Conservation (phyloP, 2,329 filamentous ascomycete genomes). For the Simplicillium sp. region DNA sequence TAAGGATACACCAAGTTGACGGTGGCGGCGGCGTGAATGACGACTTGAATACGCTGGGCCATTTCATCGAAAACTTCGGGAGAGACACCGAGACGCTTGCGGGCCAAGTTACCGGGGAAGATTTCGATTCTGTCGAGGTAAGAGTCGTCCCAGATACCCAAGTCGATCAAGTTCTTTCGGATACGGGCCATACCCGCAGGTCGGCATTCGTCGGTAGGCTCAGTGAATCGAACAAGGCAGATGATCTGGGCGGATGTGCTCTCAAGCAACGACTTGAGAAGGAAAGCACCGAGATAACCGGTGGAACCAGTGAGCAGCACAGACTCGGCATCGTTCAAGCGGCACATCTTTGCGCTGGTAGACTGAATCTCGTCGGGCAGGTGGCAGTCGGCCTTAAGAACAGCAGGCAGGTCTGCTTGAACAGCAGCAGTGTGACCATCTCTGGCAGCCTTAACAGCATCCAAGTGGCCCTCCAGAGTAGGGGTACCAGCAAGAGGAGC, state of each 20-base stretch:
- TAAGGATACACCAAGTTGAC: slow-evolving; percentile 79
- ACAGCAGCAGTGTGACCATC: slow-evolving; percentile 67
- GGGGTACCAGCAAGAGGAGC: slow-evolving; percentile 61
- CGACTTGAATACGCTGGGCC: slow-evolving; percentile 56
- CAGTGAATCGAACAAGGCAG: slow-evolving; percentile 64
- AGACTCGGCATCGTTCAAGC: slow-evolving; percentile 56
- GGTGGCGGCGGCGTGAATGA: slow-evolving; percentile 68
- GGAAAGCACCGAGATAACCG: slow-evolving; percentile 66
- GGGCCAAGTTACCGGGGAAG: slow-evolving; percentile 62
- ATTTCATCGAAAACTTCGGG: slow-evolving; percentile 57
- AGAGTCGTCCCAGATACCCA: slow-evolving; percentile 67
- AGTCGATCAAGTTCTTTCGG: slow-evolving; percentile 66
- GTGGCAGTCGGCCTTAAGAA: slow-evolving; percentile 55
- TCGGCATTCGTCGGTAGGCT: slow-evolving; percentile 54
- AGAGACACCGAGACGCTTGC: slow-evolving; percentile 58
- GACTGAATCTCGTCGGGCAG: slow-evolving; percentile 63
- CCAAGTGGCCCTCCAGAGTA: slow-evolving; percentile 63
- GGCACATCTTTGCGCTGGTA: slow-evolving; percentile 39
- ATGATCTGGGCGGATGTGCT: slow-evolving; percentile 59
- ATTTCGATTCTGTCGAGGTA: slow-evolving; percentile 73
- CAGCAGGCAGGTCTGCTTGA: slow-evolving; percentile 63
- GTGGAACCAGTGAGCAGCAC: slow-evolving; percentile 67
- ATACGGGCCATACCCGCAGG: slow-evolving; percentile 63
- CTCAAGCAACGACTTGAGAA: slow-evolving; percentile 60
- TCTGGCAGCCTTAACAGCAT: slow-evolving; percentile 59